Conservation (phyloP, 495 filamentous ascomycete species). For the Penicillium silybi region DNA sequence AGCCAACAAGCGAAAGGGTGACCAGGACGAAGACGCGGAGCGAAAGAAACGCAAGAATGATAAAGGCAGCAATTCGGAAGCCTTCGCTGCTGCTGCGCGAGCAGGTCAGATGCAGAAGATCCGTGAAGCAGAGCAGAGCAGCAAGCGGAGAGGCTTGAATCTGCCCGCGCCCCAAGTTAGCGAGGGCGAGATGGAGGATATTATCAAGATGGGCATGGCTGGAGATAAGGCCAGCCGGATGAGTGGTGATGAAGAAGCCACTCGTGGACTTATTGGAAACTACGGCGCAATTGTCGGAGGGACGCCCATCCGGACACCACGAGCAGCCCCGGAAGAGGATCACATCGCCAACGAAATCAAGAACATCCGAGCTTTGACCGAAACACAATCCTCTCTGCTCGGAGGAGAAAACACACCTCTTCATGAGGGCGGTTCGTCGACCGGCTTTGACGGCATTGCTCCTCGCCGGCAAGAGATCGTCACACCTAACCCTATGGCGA, state of each 20-base stretch:
- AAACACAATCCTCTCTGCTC: constrained; percentile 92
- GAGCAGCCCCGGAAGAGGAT: constrained; percentile 88
- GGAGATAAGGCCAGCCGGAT: constrained; percentile 80
- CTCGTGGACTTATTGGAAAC: constrained; percentile 78
- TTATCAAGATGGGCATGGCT: constrained; percentile 97
- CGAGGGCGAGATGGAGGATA: constrained; percentile 91
- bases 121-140: constrained; percentile 92
- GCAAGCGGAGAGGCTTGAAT: constrained; percentile 75
- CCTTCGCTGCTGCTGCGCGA: constrained; percentile 83
- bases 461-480: constrained; percentile 76
- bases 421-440: constrained; percentile 74
- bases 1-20: constrained; percentile 92
- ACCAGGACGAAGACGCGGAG: constrained; percentile 76
- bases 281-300: constrained; percentile 76
- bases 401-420: constrained; percentile 93
- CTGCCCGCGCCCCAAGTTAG: constrained; percentile 87
- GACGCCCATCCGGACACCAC: constrained; percentile 87
- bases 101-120: constrained; percentile 95
- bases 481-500: constrained; percentile 94
- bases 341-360: constrained; percentile 93
- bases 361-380: constrained; percentile 87
- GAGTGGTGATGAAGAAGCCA: constrained; percentile 77
- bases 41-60: constrained; percentile 84
- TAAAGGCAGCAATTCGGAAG: constrained; percentile 69
- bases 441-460: constrained; percentile 82